A percentile compares a stretch with the other conserved stretches of the same genome.
Evolutionary conservation across 2,329 filamentous ascomycete species (phyloP).

Genomic region (Leptodontidium sp.): DNA sequence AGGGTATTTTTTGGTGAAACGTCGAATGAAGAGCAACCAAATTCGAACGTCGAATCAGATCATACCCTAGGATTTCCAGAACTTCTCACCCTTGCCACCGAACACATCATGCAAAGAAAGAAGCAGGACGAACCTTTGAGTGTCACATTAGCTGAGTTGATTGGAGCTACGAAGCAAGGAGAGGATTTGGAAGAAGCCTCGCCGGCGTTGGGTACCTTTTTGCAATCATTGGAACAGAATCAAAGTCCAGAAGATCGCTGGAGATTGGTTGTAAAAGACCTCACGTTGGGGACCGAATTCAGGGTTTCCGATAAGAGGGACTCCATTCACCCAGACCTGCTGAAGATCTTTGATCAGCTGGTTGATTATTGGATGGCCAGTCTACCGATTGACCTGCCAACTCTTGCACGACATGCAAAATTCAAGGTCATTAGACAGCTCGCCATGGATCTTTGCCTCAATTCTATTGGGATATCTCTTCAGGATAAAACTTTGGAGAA

Average conservation of each 20-base stretch:
- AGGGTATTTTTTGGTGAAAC: conserved; percentile 20
- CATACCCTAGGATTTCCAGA: conserved; percentile 22
- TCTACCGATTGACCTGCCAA: conserved; percentile 40
- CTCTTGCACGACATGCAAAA: conserved; percentile 40
- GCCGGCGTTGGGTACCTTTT: conserved; percentile 33
- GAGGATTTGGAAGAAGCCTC: conserved; percentile 41
- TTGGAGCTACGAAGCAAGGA: neutral
- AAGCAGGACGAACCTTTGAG: conserved; percentile 18
- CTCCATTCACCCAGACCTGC: conserved; percentile 30
- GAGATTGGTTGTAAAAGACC: conserved; percentile 35
- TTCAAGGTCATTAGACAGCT: conserved; percentile 43
- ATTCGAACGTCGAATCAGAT: neutral
- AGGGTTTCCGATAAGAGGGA: conserved; percentile 16
- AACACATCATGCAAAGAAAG: conserved; percentile 30
- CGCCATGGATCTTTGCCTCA: conserved; percentile 44
- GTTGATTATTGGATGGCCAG: conserved; percentile 44
- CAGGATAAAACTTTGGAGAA: conserved; percentile 27
- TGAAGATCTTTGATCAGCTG: conserved; percentile 44
- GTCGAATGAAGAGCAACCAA: neutral
- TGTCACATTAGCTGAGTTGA: conserved; percentile 1
- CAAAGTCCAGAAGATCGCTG: conserved; percentile 27
- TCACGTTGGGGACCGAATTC: conserved; percentile 32
- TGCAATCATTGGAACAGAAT: conserved; percentile 35
- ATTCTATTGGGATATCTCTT: conserved; percentile 43
- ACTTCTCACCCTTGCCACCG: conserved; percentile 26